A percentile compares a stretch with the other conserved stretches of the same genome.
These are phyloP conservation scores for Avicennia marina DNA, from an alignment of 257 asterid genomes.

Conservation along the genomic window DNA sequence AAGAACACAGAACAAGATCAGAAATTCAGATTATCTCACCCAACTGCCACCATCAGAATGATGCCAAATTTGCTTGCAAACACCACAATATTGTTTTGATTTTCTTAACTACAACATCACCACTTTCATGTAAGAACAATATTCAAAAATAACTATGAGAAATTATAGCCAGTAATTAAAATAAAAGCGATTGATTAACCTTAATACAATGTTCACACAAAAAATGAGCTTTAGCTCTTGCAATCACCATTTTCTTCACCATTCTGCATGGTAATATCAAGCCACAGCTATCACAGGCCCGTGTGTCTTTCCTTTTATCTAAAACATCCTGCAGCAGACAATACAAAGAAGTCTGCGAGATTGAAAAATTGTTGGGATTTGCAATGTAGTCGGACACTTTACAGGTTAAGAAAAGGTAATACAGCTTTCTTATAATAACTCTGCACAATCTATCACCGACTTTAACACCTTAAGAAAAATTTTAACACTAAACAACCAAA, in stretches of 20 bases:
- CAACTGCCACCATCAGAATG: constrained; percentile 95
- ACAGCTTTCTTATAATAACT: constrained; percentile 4
- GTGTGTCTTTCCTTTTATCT: constrained; percentile 46
- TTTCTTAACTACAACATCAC: constrained; percentile 54
- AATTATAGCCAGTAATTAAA: constrained; percentile 6
- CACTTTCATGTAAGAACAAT: constrained; percentile 13
- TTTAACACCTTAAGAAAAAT: no score
- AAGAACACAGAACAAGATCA: constrained; percentile 8
- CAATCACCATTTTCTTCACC: constrained; percentile 56
- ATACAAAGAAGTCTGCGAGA: constrained; percentile 15
- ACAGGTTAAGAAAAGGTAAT: constrained; percentile 4
- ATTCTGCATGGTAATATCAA: constrained; percentile 52
- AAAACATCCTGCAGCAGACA: constrained; percentile 42
- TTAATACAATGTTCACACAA: constrained; percentile 79
- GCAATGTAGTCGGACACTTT: constrained; percentile 3
- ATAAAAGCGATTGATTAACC: constrained; percentile 39
- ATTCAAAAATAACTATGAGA: constrained; percentile 15
- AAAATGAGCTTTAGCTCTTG: constrained; percentile 35
- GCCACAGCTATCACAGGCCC: constrained; percentile 70
- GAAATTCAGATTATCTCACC: constrained; percentile 47
- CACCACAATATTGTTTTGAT: constrained; percentile 83
- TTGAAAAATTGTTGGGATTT: neutral
- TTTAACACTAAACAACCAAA: no score
- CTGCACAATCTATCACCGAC: neutral
- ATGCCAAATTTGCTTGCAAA: constrained; percentile 89